Base-by-base conservation (phyloP, 805 yeast genomes). In the Kluyveromyces siamensis region DNA sequence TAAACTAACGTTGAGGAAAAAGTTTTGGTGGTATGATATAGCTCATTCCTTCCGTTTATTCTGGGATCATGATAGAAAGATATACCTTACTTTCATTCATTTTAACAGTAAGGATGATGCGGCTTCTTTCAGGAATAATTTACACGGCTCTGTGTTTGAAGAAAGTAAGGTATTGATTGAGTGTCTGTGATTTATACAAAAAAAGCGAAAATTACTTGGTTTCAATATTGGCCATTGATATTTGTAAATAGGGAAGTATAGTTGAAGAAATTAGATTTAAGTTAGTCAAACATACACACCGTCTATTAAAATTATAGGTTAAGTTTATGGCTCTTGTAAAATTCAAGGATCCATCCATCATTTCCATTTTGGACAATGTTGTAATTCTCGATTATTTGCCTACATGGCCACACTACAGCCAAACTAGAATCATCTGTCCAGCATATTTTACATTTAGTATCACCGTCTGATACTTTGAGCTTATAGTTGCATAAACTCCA, bases 101-200 rank as follows among this genome's bases (percentile, higher is more conserved):
- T 83, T 83, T 54, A 68, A 68, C 14, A 69, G 73, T 52, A 50
- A 55, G 2, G 50, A 58, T 2, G 78, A 77, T 49, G 81, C 87
- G 2, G 52, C 51, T 17, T 62, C 79, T 40, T 83, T 82, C 58
- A 75, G 74, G 5, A 61, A 76, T 13, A 73, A 74, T 51, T 73
- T 69, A 55, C 79, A 83, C 58, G 84, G 84, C 2, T 48, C 55
- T 2, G 49, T 48, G 16, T 52, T 57, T 19, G 53, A 55, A 13
- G 61, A 48, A 13, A 51, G 43, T 43, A 61, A 57, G 48, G 17
- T 64, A 27, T 37, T 62, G 18, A 50, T 61, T 5, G 63, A 63
- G 37, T 48, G 49, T 4, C 48, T 62, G 16, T 36, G 21, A 40
- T 30, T 30, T 7, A 21, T 30, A 13, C 4, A 7, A 30, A 30